Percentiles rank a stretch among this genome's conserved stretches.
Evolutionary conservation across 805 yeast genomes (phyloP).

Genomic region (Phaffomyces antillensis): DNA sequence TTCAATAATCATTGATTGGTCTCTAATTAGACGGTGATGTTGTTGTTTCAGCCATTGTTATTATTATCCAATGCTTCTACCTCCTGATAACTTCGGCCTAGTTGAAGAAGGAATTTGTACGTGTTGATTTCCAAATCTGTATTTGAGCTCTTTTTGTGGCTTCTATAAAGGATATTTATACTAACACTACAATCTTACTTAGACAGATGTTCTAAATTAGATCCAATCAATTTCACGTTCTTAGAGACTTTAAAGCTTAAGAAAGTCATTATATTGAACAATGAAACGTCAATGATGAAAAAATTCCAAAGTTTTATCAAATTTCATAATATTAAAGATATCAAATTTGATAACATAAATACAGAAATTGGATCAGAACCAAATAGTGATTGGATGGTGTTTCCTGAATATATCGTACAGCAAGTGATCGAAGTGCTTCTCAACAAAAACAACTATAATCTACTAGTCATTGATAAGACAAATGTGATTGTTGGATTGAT

Average conservation of each 20-base stretch:
- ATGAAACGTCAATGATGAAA: conserved; percentile 71
- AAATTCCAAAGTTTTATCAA: conserved; percentile 60
- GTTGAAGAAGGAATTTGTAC: conserved; percentile 75
- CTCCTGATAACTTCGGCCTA: conserved; percentile 88
- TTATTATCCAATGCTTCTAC: conserved; percentile 38
- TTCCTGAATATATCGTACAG: conserved; percentile 57
- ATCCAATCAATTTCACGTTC: conserved; percentile 71
- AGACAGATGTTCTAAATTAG: conserved; percentile 73
- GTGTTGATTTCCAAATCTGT: background rate
- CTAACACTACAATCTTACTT: background rate
- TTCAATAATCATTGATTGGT: no score
- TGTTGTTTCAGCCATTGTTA: background rate
- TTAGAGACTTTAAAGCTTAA: conserved; percentile 63
- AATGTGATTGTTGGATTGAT: conserved; percentile 75
- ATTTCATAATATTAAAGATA: conserved; percentile 44
- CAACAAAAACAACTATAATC: conserved; percentile 55
- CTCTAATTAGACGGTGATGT: background rate
- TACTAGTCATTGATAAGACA: conserved; percentile 72
- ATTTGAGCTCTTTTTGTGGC: background rate
- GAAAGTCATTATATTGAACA: conserved; percentile 69
- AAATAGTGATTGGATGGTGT: conserved; percentile 55
- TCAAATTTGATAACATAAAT: conserved; percentile 26
- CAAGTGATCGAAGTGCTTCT: conserved; percentile 61
- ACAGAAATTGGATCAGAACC: conserved; percentile 18
- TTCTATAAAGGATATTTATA: no score